Evolutionary conservation across 148 eudicot species (phyloP).

Genomic region (Camellia japonica): DNA sequence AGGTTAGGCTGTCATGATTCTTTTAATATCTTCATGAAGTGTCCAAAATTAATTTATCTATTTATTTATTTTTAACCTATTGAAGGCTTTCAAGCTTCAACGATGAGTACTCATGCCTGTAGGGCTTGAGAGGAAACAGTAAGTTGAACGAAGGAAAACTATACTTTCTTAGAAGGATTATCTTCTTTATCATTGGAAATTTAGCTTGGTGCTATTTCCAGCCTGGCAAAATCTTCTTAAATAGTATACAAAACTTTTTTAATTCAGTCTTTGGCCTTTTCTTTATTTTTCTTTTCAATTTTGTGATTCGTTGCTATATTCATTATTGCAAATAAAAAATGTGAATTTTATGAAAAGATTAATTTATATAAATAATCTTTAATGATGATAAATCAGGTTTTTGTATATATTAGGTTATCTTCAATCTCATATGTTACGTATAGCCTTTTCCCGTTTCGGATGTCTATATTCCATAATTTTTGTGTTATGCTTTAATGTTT

Average conservation of each 20-base stretch:
- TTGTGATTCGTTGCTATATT: not conserved
- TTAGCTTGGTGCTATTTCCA: not conserved
- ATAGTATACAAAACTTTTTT: not conserved
- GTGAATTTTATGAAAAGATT: not conserved
- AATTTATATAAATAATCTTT: not conserved
- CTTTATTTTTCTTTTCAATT: not conserved
- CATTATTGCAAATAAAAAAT: not conserved
- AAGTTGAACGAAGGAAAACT: not conserved
- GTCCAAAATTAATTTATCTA: not conserved
- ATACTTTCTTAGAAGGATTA: not conserved
- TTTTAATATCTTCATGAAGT: not conserved
- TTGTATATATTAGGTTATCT: not conserved
- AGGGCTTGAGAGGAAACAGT: not conserved
- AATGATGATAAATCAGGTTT: not conserved
- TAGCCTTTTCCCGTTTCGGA: not conserved
- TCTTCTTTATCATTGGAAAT: not conserved
- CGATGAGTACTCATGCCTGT: not conserved
- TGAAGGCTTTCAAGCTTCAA: not conserved
- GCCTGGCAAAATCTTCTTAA: not conserved
- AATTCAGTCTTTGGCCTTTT: not conserved
- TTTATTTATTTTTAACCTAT: not conserved
- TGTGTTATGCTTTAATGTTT: conserved; percentile 13
- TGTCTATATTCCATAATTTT: not conserved
- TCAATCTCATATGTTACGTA: not conserved
- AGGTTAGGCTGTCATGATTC: not conserved